Conservation (phyloP, 225 moss, liverwort and hornwort species). For the Sphagnum contortum region DNA sequence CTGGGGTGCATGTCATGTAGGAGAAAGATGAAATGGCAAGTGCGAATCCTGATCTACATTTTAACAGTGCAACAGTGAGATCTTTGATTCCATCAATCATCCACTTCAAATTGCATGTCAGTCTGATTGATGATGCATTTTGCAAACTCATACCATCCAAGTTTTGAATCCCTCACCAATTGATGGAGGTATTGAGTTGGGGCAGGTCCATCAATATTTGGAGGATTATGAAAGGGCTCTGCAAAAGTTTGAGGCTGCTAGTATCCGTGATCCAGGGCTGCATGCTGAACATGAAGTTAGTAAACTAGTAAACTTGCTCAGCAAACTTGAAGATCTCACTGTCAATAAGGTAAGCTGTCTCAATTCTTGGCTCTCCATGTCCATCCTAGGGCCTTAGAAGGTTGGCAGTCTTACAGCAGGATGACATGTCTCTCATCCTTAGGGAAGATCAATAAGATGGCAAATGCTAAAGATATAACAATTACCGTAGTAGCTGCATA, state of each 20-base stretch:
- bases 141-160: too few relatives aligned
- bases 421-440: too few relatives aligned
- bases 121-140: too few relatives aligned
- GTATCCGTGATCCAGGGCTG: slow-evolving; percentile 49
- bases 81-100: neutral
- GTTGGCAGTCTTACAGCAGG: too few relatives aligned
- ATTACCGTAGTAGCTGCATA: too few relatives aligned
- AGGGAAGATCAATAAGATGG: too few relatives aligned
- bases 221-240: slow-evolving; percentile 64
- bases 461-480: too few relatives aligned
- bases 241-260: slow-evolving; percentile 48
- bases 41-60: slow-evolving; percentile 61
- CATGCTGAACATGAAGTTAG: slow-evolving; percentile 53
- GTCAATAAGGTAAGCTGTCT: slow-evolving; percentile 25
- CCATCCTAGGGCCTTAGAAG: too few relatives aligned
- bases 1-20: slow-evolving; percentile 6
- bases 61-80: slow-evolving; percentile 60
- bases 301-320: slow-evolving; percentile 46
- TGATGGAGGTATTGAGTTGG: neutral
- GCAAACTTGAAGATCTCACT: slow-evolving; percentile 49
- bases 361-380: too few relatives aligned
- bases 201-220: slow-evolving; percentile 56
- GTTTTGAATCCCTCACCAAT: too few relatives aligned
- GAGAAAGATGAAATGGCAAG: slow-evolving; percentile 53
- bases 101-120: too few relatives aligned